These are phyloP conservation scores for Pseudogymnoascus sp. DNA, from an alignment of 2,329 filamentous ascomycete species.

Conservation along the genomic window DNA sequence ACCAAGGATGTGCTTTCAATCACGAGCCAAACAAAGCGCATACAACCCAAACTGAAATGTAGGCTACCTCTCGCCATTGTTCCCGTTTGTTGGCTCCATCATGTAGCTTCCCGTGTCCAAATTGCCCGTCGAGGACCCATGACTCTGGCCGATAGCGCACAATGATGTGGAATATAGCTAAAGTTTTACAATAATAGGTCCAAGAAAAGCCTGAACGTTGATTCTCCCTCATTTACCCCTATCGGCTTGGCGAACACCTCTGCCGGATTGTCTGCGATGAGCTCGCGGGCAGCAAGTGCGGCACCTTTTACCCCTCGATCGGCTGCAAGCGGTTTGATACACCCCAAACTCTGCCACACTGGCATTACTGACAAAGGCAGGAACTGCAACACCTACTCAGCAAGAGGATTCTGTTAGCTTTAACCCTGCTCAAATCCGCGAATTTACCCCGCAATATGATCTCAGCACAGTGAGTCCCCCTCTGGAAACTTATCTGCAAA, in stretches of 20 bases:
- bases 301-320: slow-evolving; percentile 74
- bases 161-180: neutral
- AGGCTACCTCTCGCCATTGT: neutral
- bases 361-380: slow-evolving; percentile 22
- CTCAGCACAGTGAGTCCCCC: slow-evolving; percentile 39
- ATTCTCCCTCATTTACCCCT: slow-evolving; percentile 92
- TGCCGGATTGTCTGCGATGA: slow-evolving; percentile 65
- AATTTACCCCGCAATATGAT: slow-evolving; percentile 55
- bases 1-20: slow-evolving; percentile 82
- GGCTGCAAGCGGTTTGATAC: slow-evolving; percentile 29
- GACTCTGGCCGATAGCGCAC: neutral
- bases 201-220: slow-evolving; percentile 84
- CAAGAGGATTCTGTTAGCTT: slow-evolving; percentile 38
- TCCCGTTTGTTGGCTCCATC: neutral
- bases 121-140: neutral
- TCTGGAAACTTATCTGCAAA: neutral
- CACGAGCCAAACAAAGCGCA: slow-evolving; percentile 65
- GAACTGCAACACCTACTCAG: slow-evolving; percentile 27
- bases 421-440: slow-evolving; percentile 49
- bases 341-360: neutral
- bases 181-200: slow-evolving; percentile 30
- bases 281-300: slow-evolving; percentile 82
- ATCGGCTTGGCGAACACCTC: slow-evolving; percentile 38
- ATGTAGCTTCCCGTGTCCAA: neutral
- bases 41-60: slow-evolving; percentile 15